These are phyloP conservation scores for Perkinsus marinus DNA, from an alignment of 169 alveolate genomes.

Conservation along the genomic window DNA sequence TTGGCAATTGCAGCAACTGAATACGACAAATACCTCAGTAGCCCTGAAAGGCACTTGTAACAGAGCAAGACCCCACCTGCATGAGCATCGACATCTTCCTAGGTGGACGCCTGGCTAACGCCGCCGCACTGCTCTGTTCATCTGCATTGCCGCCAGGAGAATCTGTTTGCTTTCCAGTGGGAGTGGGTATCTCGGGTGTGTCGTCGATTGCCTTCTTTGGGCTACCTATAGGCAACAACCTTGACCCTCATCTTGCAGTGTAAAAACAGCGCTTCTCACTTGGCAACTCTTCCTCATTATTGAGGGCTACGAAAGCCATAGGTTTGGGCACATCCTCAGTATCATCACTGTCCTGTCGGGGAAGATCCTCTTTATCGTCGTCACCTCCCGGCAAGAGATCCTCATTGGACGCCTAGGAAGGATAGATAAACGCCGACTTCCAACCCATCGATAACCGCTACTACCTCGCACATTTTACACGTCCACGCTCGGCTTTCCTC, in stretches of 20 bases:
- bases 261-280: too few relatives aligned
- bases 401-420: background rate
- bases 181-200: too few relatives aligned
- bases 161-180: too few relatives aligned
- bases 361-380: background rate
- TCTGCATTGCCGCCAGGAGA: too few relatives aligned
- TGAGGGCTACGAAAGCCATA: background rate
- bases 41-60: too few relatives aligned
- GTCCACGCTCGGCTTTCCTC: conserved; percentile 21
- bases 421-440: background rate
- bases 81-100: background rate
- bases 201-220: too few relatives aligned
- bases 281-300: background rate
- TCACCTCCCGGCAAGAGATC: background rate
- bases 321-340: background rate
- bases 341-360: background rate
- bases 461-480: conserved; percentile 14
- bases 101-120: background rate
- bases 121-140: background rate
- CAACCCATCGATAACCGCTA: background rate
- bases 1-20: background rate
- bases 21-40: background rate
- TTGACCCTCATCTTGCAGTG: too few relatives aligned
- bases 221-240: too few relatives aligned
- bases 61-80: background rate